phyloP scores from a whole-genome alignment of 2,329 filamentous ascomycete species.

The Paraphoma sp. region DNA sequence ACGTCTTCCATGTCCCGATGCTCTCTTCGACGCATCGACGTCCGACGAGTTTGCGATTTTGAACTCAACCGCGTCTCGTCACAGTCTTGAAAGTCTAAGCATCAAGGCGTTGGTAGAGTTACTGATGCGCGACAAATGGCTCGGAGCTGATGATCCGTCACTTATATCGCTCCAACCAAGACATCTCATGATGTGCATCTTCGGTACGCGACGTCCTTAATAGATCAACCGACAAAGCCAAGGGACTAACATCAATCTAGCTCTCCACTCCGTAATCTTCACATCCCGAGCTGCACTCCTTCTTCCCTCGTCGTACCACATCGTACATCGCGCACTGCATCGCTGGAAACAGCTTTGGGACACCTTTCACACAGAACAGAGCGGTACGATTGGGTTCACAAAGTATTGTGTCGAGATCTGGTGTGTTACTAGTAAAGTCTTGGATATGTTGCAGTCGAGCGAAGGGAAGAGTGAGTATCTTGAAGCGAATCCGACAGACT shows the following conservation, averaged over 20 bases:
- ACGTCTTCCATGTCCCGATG: constrained; percentile 13
- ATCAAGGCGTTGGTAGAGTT: not conserved
- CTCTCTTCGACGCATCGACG: constrained; percentile 17
- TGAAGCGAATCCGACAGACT: constrained; percentile 9
- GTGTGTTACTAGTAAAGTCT: constrained; percentile 17
- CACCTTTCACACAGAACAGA: not conserved
- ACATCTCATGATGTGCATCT: constrained; percentile 13
- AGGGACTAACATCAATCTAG: not conserved
- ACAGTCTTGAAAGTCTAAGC: not conserved
- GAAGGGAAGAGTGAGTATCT: constrained; percentile 8
- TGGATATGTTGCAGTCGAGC: constrained; percentile 3
- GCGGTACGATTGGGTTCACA: constrained; percentile 10
- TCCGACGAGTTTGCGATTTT: not conserved
- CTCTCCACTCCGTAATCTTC: constrained; percentile 12
- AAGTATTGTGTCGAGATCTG: constrained; percentile 21
- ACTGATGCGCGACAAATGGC: constrained; percentile 4
- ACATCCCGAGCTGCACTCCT: constrained; percentile 6
- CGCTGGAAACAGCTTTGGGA: constrained; percentile 26
- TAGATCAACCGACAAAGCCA: not conserved
- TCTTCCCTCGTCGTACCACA: not conserved
- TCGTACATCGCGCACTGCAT: constrained; percentile 11
- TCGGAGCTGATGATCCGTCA: not conserved
- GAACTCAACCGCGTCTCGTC: not conserved
- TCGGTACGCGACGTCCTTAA: constrained; percentile 9
- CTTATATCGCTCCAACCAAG: not conserved